Evolutionary conservation across 805 yeast species (phyloP).

Genomic region (Myxozyma kluyveri): DNA sequence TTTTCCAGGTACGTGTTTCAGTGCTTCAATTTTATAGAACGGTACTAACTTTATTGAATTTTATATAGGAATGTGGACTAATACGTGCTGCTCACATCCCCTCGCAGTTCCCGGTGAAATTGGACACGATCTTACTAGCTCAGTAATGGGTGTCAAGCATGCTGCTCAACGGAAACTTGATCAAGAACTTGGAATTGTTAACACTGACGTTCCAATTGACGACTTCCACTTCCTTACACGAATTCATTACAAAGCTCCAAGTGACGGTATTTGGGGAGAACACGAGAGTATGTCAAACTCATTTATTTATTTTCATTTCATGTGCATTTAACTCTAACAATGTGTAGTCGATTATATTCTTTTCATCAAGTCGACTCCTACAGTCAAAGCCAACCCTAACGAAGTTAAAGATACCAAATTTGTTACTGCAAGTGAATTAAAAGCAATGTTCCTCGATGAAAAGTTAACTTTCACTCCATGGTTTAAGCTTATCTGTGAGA

Average conservation of each 20-base stretch:
- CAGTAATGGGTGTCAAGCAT: conserved; percentile 71
- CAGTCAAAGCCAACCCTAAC: conserved; percentile 61
- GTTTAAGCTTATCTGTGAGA: conserved; percentile 94
- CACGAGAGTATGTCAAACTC: conserved; percentile 72
- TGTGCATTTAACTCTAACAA: neutral
- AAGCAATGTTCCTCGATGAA: conserved; percentile 68
- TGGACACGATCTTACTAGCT: conserved; percentile 59
- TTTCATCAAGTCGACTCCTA: conserved; percentile 60
- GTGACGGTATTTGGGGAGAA: conserved; percentile 88
- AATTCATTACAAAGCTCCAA: conserved; percentile 87
- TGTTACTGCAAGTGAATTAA: conserved; percentile 66
- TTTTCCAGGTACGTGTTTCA: conserved; percentile 54
- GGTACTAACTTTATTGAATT: conserved; percentile 1
- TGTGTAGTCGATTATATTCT: conserved; percentile 73
- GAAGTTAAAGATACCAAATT: conserved; percentile 82
- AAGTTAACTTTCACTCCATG: conserved; percentile 88
- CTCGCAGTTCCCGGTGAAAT: conserved; percentile 77
- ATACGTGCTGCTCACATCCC: conserved; percentile 98
- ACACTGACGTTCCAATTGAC: conserved; percentile 48
- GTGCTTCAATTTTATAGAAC: neutral
- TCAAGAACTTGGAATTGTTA: conserved; percentile 86
- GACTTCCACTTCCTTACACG: conserved; percentile 82
- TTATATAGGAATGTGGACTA: conserved; percentile 80
- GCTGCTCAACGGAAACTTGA: conserved; percentile 92
- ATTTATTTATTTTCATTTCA: no score